phyloP scores from a whole-genome alignment of 768 basidiomycete genomes.

The Leccinum uliginosum region DNA sequence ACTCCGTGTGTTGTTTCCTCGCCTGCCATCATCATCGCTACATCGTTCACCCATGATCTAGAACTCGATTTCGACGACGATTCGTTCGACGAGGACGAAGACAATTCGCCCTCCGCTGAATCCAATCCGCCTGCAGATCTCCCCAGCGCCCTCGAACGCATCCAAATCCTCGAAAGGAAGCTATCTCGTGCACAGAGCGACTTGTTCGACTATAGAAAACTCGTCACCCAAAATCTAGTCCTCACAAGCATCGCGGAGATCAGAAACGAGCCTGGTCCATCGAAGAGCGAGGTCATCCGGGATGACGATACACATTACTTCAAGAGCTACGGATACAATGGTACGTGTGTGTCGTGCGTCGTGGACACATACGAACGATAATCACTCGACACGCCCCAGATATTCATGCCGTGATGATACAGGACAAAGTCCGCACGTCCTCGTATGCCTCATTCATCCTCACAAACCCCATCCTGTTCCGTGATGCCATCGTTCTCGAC shows the following conservation, averaged over 20 bases:
- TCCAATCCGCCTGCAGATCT: constrained; percentile 28
- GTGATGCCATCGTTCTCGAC: constrained; percentile 83
- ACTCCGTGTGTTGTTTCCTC: constrained; percentile 59
- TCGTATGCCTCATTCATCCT: constrained; percentile 92
- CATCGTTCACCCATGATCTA: constrained; percentile 23
- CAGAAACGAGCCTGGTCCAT: constrained; percentile 32
- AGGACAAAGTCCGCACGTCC: constrained; percentile 90
- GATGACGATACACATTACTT: constrained; percentile 97
- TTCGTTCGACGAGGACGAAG: constrained; percentile 60
- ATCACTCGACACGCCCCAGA: constrained; percentile 40
- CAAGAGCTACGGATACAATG: constrained; percentile 83
- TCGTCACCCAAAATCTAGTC: constrained; percentile 54
- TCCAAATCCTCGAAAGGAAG: constrained; percentile 58
- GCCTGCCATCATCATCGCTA: not conserved
- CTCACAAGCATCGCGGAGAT: constrained; percentile 41
- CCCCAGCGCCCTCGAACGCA: constrained; percentile 37
- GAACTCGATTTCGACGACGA: constrained; percentile 65
- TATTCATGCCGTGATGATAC: constrained; percentile 95
- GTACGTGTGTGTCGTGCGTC: constrained; percentile 37
- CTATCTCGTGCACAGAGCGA: constrained; percentile 56
- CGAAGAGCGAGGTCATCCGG: constrained; percentile 31
- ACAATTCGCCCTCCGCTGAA: not conserved
- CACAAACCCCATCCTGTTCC: constrained; percentile 74
- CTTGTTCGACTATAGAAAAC: constrained; percentile 54
- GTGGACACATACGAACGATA: not conserved